A percentile compares a stretch with the other conserved stretches of the same genome.
Conservation (phyloP, 805 yeast genomes). For the Priceomyces carsonii region DNA sequence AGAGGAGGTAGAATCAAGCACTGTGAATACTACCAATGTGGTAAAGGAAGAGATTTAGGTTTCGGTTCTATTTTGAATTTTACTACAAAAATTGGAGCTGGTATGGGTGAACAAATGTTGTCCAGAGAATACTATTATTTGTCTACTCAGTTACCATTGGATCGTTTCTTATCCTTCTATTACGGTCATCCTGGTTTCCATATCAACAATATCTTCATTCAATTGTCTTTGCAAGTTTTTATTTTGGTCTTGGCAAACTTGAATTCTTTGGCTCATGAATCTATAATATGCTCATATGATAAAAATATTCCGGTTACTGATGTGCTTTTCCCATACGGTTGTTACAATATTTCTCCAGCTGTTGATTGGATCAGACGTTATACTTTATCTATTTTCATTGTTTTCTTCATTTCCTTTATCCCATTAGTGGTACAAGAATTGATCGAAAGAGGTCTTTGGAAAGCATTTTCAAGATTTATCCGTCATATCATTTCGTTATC, state of each 20-base stretch:
- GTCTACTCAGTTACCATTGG: constrained; percentile 75
- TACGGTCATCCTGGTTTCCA: constrained; percentile 90
- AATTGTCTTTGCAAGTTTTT: constrained; percentile 56
- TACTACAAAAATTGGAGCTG: constrained; percentile 84
- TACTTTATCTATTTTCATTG: constrained; percentile 70
- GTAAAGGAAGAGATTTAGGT: constrained; percentile 84
- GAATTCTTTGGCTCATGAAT: constrained; percentile 61
- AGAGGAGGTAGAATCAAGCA: constrained; percentile 86
- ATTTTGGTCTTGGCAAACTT: constrained; percentile 64
- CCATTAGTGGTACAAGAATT: constrained; percentile 78
- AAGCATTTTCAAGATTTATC: constrained; percentile 59
- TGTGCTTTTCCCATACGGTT: constrained; percentile 64
- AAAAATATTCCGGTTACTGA: constrained; percentile 61
- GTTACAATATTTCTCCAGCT: constrained; percentile 69
- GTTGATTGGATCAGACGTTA: constrained; percentile 74
- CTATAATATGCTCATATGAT: constrained; percentile 62
- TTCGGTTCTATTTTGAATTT: constrained; percentile 81
- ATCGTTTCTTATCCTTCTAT: constrained; percentile 75
- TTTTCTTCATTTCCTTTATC: constrained; percentile 70
- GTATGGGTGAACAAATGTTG: constrained; percentile 87
- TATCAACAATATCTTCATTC: constrained; percentile 72
- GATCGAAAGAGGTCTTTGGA: constrained; percentile 73
- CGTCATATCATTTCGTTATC: constrained; percentile 72
- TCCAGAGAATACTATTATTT: constrained; percentile 80
- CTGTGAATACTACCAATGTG: constrained; percentile 82